A percentile compares a stretch with the other conserved stretches of the same genome.
Conservation (phyloP, 2,329 filamentous ascomycete species). For the Colletotrichum kahawae region DNA sequence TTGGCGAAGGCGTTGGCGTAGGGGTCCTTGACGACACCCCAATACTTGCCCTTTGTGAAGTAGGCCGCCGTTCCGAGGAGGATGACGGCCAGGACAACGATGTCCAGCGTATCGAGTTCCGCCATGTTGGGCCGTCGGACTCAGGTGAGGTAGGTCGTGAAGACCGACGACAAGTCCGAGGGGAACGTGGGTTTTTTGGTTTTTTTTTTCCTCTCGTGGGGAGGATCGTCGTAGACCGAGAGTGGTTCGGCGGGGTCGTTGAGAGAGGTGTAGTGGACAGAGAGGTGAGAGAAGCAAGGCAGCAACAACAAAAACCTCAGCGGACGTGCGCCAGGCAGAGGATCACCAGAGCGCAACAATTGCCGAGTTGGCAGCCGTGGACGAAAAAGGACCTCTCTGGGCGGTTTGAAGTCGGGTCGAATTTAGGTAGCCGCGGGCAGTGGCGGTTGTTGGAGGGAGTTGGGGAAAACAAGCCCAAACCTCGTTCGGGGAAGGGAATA, state of each 20-base stretch:
- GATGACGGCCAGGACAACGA: slow-evolving; percentile 86
- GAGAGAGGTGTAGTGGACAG: background rate
- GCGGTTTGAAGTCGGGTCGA: background rate
- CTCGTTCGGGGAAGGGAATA: background rate
- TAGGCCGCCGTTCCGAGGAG: slow-evolving; percentile 90
- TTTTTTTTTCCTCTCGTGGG: background rate
- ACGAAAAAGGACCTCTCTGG: background rate
- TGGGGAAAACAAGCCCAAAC: slow-evolving; percentile 4
- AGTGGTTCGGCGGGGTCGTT: background rate
- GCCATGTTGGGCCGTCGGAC: slow-evolving; percentile 66
- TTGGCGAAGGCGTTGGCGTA: slow-evolving; percentile 79
- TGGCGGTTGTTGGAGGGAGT: slow-evolving; percentile 11
- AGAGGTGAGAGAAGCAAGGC: background rate
- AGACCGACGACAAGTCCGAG: background rate
- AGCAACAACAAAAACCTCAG: background rate
- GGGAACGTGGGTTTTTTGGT: background rate
- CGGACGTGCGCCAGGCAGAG: background rate
- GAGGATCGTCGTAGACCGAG: background rate
- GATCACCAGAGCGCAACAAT: background rate
- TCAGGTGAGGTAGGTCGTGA: background rate
- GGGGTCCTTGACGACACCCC: slow-evolving; percentile 87
- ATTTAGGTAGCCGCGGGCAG: slow-evolving; percentile 1
- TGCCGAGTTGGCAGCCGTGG: slow-evolving; percentile 7
- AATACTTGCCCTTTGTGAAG: slow-evolving; percentile 96
- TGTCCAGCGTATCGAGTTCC: slow-evolving; percentile 93